Base-by-base conservation (phyloP, 2,329 filamentous ascomycete species). In the Aspergillus fischeri region DNA sequence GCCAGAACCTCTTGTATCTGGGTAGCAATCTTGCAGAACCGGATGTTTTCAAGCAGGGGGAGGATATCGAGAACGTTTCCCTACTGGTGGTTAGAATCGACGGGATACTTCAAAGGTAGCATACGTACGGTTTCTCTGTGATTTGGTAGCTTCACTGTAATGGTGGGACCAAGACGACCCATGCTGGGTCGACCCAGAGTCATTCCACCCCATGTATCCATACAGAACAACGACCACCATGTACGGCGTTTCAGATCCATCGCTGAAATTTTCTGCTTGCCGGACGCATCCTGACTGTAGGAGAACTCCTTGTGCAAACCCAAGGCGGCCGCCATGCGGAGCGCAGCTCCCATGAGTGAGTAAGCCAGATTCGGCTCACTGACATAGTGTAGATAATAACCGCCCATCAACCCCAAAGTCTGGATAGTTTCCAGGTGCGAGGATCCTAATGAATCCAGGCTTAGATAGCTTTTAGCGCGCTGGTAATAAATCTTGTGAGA, bases 281-380 rank as follows among this genome's bases (percentile, higher is more conserved):
- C 79, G 65, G 51, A 76, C 65, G 51, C 79, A 59, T 70, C 77
- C 71, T 74, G 67, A n/a, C 61, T 69, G 35, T 79, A 76, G 0
- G 75, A 71, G 58, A 81, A 81, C 64, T 91, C 88, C 52, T 87
- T 81, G 70, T 91, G 88, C 17, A 91, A 74, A 1, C 88, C 88
- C 28, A 91, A 78, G 1, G 87, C 86, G 59, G 85, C 88, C n/a
- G 88, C 88, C 83, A 91, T 89, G 54, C 88, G 81, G 55, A 90
- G 79, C 3, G 87, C 85, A 2, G 87, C 87, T 20, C 88, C 88
- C 66, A 89, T 83, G 9, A 91, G 79, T 25, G 87, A 85, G 68
- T 90, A 89, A 17, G 88, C 89, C 78, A 91, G 87, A 67, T 91
- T 91, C 1, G 88, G 88, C 21, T 87, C 81, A 73, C 90, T 90